Conservation (phyloP, 1,284 basidiomycete genomes). For the Chondrostereum purpureum region DNA sequence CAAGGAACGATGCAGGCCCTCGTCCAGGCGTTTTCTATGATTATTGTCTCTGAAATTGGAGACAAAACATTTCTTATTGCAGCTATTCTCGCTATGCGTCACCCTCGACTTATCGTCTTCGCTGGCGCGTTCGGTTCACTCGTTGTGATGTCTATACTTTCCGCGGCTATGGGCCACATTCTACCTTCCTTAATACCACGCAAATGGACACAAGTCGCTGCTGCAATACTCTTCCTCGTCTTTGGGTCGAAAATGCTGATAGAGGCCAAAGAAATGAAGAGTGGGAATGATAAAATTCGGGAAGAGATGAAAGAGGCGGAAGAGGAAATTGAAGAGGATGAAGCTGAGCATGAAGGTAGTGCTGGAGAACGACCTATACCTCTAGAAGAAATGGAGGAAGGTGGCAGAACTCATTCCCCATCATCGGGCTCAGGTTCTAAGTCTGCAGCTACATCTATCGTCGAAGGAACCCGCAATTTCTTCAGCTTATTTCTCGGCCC, state of each 20-base stretch:
- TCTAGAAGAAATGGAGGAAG: conserved; percentile 60
- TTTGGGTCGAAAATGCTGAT: conserved; percentile 84
- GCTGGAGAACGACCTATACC: conserved; percentile 39
- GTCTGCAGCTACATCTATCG: conserved; percentile 17
- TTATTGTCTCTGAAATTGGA: conserved; percentile 87
- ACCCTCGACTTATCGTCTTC: conserved; percentile 83
- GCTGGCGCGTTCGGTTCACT: conserved; percentile 85
- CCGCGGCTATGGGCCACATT: conserved; percentile 81
- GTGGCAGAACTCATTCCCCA: conserved; percentile 15
- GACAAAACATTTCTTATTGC: conserved; percentile 99
- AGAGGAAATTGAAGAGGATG: conserved; percentile 80
- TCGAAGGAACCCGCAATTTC: conserved; percentile 78
- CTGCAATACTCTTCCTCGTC: conserved; percentile 77
- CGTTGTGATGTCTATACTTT: conserved; percentile 88
- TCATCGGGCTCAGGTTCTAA: conserved; percentile 7
- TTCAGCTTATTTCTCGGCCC: conserved; percentile 82
- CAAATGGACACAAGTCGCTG: conserved; percentile 71
- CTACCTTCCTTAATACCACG: conserved; percentile 80
- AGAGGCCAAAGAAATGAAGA: conserved; percentile 74
- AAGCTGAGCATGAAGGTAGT: conserved; percentile 39
- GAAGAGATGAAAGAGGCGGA: conserved; percentile 92
- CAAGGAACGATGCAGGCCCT: conserved; percentile 51
- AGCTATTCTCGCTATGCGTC: conserved; percentile 95
- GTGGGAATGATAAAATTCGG: conserved; percentile 74
- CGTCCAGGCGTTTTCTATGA: conserved; percentile 77